Conservation (phyloP, 306 rosid genomes). For the Gastrolobium villosum region DNA sequence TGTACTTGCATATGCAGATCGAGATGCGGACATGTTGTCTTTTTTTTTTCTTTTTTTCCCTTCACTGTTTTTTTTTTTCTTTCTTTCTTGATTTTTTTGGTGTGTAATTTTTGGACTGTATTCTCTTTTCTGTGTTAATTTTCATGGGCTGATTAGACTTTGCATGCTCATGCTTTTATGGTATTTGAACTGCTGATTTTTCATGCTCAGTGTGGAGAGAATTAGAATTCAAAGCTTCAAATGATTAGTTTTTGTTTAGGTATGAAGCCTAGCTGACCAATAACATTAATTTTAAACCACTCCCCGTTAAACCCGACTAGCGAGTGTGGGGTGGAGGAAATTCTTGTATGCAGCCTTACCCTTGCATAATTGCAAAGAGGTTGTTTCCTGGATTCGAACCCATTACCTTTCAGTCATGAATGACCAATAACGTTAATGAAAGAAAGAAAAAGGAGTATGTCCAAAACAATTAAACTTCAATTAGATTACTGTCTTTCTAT, state of each 20-base stretch:
- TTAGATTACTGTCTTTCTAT: conserved; percentile 19
- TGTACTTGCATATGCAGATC: conserved; percentile 50
- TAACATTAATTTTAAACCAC: no score
- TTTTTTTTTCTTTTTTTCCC: not conserved
- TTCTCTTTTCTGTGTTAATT: conserved; percentile 16
- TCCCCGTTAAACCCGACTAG: no score
- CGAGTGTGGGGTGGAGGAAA: no score
- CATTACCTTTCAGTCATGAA: no score
- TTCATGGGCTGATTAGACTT: conserved; percentile 48
- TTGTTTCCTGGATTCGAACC: no score
- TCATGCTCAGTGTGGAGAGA: conserved; percentile 30
- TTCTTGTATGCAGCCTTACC: no score
- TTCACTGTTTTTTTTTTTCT: no score
- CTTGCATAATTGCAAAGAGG: no score
- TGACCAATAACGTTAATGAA: not conserved
- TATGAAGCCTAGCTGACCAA: conserved; percentile 12
- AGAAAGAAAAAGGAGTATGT: not conserved
- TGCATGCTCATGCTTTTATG: conserved; percentile 49
- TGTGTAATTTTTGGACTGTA: conserved; percentile 47
- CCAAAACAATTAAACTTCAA: not conserved
- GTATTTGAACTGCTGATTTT: conserved; percentile 15
- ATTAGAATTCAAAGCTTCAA: conserved; percentile 5
- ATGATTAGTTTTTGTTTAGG: conserved; percentile 21
- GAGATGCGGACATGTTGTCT: conserved; percentile 27
- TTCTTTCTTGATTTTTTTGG: not conserved